phyloP scores from a whole-genome alignment of 768 basidiomycete genomes.

The Favolaschia claudopus region DNA sequence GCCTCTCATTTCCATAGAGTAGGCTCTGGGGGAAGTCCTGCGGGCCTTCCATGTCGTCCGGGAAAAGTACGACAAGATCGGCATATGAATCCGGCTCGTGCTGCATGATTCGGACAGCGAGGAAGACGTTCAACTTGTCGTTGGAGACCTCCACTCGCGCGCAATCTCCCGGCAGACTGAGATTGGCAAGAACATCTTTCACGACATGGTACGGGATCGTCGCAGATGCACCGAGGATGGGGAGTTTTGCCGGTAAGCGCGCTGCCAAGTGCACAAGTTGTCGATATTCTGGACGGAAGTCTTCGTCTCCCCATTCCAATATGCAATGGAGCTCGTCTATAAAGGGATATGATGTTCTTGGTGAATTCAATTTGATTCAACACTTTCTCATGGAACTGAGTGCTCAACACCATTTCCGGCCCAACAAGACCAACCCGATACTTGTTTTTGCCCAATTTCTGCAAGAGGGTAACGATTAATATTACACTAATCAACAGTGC shows the following conservation, averaged over 20 bases:
- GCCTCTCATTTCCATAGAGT: too few species aligned
- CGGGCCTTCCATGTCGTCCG: too few species aligned
- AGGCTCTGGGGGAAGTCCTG: too few species aligned
- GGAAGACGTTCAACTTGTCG: slow-evolving; percentile 2
- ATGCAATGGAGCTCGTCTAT: slow-evolving; percentile 35
- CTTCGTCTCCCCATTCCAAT: slow-evolving; percentile 28
- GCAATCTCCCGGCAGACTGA: slow-evolving; percentile 1
- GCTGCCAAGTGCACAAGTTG: background rate
- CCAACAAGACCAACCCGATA: slow-evolving; percentile 25
- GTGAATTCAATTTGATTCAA: slow-evolving; percentile 14
- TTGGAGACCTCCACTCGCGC: background rate
- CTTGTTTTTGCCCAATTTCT: slow-evolving; percentile 16
- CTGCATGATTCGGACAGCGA: background rate
- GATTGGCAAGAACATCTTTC: slow-evolving; percentile 2
- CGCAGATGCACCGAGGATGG: slow-evolving; percentile 20
- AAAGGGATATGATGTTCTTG: slow-evolving; percentile 18
- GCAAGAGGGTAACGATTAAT: background rate
- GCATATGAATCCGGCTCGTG: slow-evolving; percentile 1
- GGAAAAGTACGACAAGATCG: background rate
- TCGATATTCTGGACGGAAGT: slow-evolving; percentile 20
- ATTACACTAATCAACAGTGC: background rate
- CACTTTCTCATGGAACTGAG: slow-evolving; percentile 14
- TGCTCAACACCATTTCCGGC: slow-evolving; percentile 23
- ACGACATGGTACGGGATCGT: slow-evolving; percentile 10
- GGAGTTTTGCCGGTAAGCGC: slow-evolving; percentile 16